A percentile compares a stretch with the other conserved stretches of the same genome.
Conservation (phyloP, 306 rosid species). For the Inga laurina region DNA sequence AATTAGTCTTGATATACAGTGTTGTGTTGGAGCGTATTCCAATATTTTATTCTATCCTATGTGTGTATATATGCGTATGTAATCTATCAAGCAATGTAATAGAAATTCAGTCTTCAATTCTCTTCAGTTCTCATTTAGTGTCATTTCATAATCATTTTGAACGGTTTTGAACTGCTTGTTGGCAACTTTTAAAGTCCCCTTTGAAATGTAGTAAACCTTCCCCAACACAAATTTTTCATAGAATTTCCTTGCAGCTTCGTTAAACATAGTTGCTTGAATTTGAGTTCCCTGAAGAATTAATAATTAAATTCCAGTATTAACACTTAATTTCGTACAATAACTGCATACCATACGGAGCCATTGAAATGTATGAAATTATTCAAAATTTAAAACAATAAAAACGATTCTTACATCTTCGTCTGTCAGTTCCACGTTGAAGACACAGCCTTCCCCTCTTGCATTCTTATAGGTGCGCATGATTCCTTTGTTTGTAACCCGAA, state of each 20-base stretch:
- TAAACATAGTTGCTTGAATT: constrained; percentile 97
- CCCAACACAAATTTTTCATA: constrained; percentile 78
- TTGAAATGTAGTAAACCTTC: constrained; percentile 85
- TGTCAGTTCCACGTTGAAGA: constrained; percentile 88
- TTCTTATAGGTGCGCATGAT: constrained; percentile 78
- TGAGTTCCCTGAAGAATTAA: constrained; percentile 67
- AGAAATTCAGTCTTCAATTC: too few species aligned
- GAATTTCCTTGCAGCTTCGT: constrained; percentile 83
- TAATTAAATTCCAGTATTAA: not conserved
- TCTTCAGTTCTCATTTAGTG: constrained; percentile 73
- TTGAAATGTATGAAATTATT: not conserved
- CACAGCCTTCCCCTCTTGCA: constrained; percentile 91
- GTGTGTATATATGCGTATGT: too few species aligned
- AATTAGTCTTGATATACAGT: too few species aligned
- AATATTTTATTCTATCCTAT: too few species aligned
- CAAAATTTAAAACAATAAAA: not conserved
- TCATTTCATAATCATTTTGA: constrained; percentile 91
- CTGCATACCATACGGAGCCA: not conserved
- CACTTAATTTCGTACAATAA: not conserved
- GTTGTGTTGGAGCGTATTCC: too few species aligned
- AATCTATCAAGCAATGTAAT: too few species aligned
- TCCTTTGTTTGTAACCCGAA: constrained; percentile 86
- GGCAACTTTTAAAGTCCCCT: constrained; percentile 76
- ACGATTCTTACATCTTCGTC: constrained; percentile 79
- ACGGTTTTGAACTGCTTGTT: constrained; percentile 88